phyloP scores from a whole-genome alignment of 2,329 filamentous ascomycete genomes.

The Beauveria brongniartii region DNA sequence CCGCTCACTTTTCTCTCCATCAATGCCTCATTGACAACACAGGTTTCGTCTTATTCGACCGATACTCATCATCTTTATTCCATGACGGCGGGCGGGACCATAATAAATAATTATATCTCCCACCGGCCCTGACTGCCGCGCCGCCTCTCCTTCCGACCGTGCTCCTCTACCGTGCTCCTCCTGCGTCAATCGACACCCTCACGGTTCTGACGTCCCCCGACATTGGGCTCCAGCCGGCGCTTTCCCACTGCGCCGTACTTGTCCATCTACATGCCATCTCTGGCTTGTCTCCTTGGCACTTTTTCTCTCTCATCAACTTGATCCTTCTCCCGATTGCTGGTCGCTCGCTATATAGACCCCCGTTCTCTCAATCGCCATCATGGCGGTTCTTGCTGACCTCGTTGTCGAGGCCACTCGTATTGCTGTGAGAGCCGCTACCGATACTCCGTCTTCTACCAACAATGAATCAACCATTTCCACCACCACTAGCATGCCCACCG shows the following conservation, averaged over 20 bases:
- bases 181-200: slow-evolving; percentile 6
- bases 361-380: slow-evolving; percentile 15
- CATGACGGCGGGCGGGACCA: background rate
- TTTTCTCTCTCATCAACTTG: background rate
- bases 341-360: background rate
- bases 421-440: slow-evolving; percentile 18
- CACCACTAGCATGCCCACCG: slow-evolving; percentile 12
- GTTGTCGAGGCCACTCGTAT: slow-evolving; percentile 20
- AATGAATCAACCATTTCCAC: slow-evolving; percentile 5
- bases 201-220: background rate
- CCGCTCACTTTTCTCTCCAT: background rate
- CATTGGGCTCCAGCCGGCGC: background rate
- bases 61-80: background rate
- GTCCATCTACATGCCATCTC: background rate
- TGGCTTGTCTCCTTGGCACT: background rate
- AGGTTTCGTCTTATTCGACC: background rate
- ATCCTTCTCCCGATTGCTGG: background rate
- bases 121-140: background rate
- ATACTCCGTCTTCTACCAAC: slow-evolving; percentile 17
- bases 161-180: slow-evolving; percentile 13
- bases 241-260: background rate
- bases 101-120: background rate
- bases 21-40: slow-evolving; percentile 7
- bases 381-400: slow-evolving; percentile 20
- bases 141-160: slow-evolving; percentile 11